Evolutionary conservation across 106 monocot genomes (phyloP).

Genomic region (Ottelia alismoides): DNA sequence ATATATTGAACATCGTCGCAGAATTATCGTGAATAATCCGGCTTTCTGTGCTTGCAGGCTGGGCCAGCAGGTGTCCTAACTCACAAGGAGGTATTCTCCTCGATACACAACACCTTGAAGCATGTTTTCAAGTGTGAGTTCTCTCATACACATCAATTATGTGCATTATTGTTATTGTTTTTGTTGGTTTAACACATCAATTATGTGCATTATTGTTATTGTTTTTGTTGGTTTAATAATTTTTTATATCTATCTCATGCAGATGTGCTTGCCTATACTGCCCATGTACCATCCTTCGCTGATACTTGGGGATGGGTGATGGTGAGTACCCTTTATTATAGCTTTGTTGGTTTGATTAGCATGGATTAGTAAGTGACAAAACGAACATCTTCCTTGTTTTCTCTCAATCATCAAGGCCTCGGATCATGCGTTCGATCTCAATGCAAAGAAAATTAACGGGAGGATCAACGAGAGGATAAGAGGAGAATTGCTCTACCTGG

Average conservation of each 20-base stretch:
- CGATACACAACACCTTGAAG: conserved; percentile 61
- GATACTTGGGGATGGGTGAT: conserved; percentile 91
- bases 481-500: conserved; percentile 51
- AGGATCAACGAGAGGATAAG: conserved; percentile 41
- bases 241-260: too few species aligned
- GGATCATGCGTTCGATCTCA: conserved; percentile 38
- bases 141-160: background rate
- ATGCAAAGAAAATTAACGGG: conserved; percentile 29
- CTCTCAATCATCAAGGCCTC: too few species aligned
- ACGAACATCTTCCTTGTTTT: too few species aligned
- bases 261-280: conserved; percentile 70
- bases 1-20: background rate
- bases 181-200: too few species aligned
- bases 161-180: too few species aligned
- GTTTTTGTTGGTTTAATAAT: too few species aligned
- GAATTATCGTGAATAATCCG: background rate
- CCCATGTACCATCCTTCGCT: conserved; percentile 70
- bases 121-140: conserved; percentile 70
- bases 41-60: too few species aligned
- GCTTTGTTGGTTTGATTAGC: background rate
- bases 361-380: too few species aligned
- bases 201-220: too few species aligned
- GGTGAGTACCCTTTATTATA: conserved; percentile 21
- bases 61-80: conserved; percentile 76
- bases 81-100: conserved; percentile 75